Conservation (phyloP, 495 filamentous ascomycete genomes). For the Penicillium malachiteum region DNA sequence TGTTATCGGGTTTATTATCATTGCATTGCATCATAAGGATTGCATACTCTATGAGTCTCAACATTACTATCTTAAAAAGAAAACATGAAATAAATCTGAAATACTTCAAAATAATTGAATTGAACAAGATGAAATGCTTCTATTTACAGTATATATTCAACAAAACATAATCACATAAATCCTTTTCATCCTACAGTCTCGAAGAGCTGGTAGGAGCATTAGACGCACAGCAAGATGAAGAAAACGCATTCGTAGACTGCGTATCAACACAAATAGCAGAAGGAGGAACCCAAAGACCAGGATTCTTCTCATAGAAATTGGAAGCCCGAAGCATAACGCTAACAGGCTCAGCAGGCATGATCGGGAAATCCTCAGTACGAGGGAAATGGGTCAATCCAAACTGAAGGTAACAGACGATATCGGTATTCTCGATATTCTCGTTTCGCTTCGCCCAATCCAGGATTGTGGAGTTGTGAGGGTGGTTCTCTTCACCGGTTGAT, state of each 20-base stretch:
- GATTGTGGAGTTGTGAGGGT: conserved; percentile 34
- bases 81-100: too few relatives aligned
- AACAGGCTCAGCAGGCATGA: conserved; percentile 74
- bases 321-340: conserved; percentile 62
- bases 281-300: conserved; percentile 67
- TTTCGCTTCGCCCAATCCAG: conserved; percentile 46
- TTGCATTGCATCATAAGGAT: too few relatives aligned
- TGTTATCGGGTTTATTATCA: neutral
- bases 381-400: conserved; percentile 61
- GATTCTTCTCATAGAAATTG: conserved; percentile 71
- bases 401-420: conserved; percentile 58
- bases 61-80: too few relatives aligned
- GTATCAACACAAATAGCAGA: conserved; percentile 36
- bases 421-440: conserved; percentile 52
- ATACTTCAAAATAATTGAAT: too few relatives aligned
- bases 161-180: neutral
- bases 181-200: conserved; percentile 19
- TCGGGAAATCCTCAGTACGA: conserved; percentile 59
- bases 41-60: too few relatives aligned
- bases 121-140: neutral
- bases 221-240: conserved; percentile 26
- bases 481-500: conserved; percentile 35
- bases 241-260: conserved; percentile 25
- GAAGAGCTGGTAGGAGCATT: conserved; percentile 18
- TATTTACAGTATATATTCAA: conserved; percentile 8